These are phyloP conservation scores for Phialophora macrospora DNA, from an alignment of 2,329 filamentous ascomycete genomes.

Conservation along the genomic window DNA sequence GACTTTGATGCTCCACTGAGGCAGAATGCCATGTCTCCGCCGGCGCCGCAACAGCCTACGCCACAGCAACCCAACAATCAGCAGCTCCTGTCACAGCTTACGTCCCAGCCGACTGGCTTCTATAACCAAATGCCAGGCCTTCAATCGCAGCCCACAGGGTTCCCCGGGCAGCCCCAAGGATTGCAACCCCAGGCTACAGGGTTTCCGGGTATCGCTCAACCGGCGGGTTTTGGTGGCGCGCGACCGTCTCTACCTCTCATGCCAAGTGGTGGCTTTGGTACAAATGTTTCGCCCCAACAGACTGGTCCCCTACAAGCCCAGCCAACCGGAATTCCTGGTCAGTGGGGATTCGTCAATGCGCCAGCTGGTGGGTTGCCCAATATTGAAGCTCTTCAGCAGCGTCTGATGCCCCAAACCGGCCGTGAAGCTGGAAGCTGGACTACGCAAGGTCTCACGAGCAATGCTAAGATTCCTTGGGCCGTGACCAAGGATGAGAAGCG, in stretches of 20 bases:
- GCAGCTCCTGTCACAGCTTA: conserved; percentile 62
- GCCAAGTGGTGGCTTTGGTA: conserved; percentile 72
- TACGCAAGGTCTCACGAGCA: conserved; percentile 84
- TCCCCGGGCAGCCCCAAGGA: conserved; percentile 41
- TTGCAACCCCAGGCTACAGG: conserved; percentile 73
- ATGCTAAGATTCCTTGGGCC: conserved; percentile 95
- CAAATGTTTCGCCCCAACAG: conserved; percentile 62
- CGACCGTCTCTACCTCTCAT: conserved; percentile 79
- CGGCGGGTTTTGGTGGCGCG: conserved; percentile 80
- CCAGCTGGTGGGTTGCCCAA: conserved; percentile 88
- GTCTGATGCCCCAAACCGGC: conserved; percentile 96
- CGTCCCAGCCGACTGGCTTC: conserved; percentile 58
- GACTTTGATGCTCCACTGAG: conserved; percentile 66
- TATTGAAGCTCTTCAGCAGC: conserved; percentile 86
- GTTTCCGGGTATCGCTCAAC: conserved; percentile 71
- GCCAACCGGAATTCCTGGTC: conserved; percentile 87
- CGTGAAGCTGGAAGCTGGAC: conserved; percentile 79
- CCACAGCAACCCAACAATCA: conserved; percentile 72
- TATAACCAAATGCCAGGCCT: conserved; percentile 62
- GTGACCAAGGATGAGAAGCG: conserved; percentile 99
- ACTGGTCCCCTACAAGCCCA: conserved; percentile 87
- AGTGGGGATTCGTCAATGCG: conserved; percentile 98
- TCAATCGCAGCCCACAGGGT: conserved; percentile 50
- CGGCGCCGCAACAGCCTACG: conserved; percentile 67
- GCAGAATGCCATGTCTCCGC: conserved; percentile 56